Base-by-base conservation (phyloP, 2,329 filamentous ascomycete species). In the Epichloe brachyelytri region DNA sequence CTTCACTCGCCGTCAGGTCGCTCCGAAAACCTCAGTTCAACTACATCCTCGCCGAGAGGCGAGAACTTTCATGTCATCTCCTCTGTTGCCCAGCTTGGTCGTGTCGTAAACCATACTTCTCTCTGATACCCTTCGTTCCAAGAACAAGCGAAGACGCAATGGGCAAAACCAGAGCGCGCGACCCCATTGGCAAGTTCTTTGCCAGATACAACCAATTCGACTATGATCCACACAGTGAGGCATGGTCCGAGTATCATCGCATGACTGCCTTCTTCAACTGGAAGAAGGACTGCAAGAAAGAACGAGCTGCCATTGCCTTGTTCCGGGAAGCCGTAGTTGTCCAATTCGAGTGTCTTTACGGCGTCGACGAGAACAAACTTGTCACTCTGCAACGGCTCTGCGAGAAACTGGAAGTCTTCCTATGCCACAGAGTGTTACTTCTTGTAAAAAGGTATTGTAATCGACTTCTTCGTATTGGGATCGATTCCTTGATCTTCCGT, bases 241-340 rank as follows among this genome's bases (percentile, higher is more conserved):
- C 34, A 5, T 51, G 50, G 50, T 20, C 39, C 2, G 50, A 51
- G 33, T 51, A 33, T 12, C 4, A 17, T 5, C 50, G 50, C 33
- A 17, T 51, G 30, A 6, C 3, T 5, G 17, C 1, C 4, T 43
- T 14, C 6, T 38, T 38, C 5, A 4, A 3, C 4, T 51, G 50
- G 50, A n/a, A 11, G 10, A 39, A 3, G 14, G 10, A 33, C 19
- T 15, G 33, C 6, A 20, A 38, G 6, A 19, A 39, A 14, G 33
- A 48, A 37, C 5, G 17, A 22, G 36, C 11, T n/a, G 45, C 34
- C 4, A 30, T 20, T 1, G 4, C 3, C 3, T 4, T 36, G 4
- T 36, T 51, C 8, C 26, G 15, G 14, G 17, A 22, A 5, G 50
- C 50, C 20, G 11, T 51, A 5, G 50, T 48, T 2, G 20, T 20